A percentile compares a stretch with the other conserved stretches of the same genome.
phyloP scores from a whole-genome alignment of 2,329 filamentous ascomycete species.

The Aquanectria penicillioides region DNA sequence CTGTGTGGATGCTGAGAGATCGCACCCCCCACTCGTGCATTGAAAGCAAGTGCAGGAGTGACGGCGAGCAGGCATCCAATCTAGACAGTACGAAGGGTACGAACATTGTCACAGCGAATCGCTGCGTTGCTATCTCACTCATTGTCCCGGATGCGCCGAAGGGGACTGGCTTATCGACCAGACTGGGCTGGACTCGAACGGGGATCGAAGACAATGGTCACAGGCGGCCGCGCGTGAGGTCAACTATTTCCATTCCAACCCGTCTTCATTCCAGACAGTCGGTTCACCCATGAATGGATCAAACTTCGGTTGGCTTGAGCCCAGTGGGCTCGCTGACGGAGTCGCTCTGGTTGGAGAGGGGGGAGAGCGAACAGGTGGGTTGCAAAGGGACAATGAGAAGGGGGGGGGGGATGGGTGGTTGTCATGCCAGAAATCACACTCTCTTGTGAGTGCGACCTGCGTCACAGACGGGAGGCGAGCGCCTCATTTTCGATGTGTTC shows the following conservation, averaged over 20 bases:
- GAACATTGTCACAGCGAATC: background rate
- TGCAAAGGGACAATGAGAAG: slow-evolving; percentile 20
- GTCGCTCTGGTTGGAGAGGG: too few relatives aligned
- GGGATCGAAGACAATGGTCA: slow-evolving; percentile 15
- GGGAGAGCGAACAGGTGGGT: slow-evolving; percentile 5
- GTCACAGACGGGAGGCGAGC: slow-evolving; percentile 39
- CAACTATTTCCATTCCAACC: slow-evolving; percentile 29
- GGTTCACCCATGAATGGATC: slow-evolving; percentile 26
- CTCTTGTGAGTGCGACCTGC: slow-evolving; percentile 18
- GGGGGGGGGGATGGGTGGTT: slow-evolving; percentile 25
- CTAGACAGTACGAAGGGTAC: background rate
- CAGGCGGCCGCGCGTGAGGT: background rate
- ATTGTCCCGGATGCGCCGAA: slow-evolving; percentile 17
- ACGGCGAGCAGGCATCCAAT: background rate
- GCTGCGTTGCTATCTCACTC: too few relatives aligned
- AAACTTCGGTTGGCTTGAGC: slow-evolving; percentile 30
- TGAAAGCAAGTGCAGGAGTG: background rate
- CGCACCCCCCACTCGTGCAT: slow-evolving; percentile 7
- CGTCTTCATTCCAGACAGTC: slow-evolving; percentile 36
- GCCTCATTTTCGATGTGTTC: slow-evolving; percentile 42
- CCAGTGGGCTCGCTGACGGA: slow-evolving; percentile 10
- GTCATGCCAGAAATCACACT: slow-evolving; percentile 23
- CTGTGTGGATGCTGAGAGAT: slow-evolving; percentile 1
- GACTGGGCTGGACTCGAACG: slow-evolving; percentile 1
- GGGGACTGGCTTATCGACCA: background rate